Conservation (phyloP, 2,329 filamentous ascomycete genomes). For the Penicillium aurantiogriseum region DNA sequence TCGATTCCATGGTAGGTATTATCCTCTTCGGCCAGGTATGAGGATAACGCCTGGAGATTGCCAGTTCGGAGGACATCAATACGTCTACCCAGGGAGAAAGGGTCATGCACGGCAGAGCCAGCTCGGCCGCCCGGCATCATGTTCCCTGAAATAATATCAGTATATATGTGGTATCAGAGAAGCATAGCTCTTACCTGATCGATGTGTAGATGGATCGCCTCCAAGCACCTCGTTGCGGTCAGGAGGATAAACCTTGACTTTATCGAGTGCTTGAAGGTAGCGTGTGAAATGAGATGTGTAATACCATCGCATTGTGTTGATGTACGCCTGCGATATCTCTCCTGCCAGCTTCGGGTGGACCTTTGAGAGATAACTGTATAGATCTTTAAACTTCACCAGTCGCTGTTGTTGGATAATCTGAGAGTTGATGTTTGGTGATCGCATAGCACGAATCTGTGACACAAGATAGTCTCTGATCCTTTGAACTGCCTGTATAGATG, state of each 20-base stretch:
- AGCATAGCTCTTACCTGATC: constrained; percentile 46
- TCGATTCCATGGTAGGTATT: constrained; percentile 83
- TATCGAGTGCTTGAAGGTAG: constrained; percentile 79
- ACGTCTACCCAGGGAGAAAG: constrained; percentile 83
- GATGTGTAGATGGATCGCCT: constrained; percentile 69
- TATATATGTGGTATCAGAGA: not conserved
- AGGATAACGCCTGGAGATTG: constrained; percentile 74
- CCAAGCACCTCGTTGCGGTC: constrained; percentile 83
- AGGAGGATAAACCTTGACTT: constrained; percentile 76
- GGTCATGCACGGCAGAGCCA: constrained; percentile 62
- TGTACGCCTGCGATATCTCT: constrained; percentile 88
- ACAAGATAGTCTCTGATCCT: constrained; percentile 93
- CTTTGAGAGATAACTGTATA: constrained; percentile 79
- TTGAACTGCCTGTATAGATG: constrained; percentile 67
- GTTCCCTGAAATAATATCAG: constrained; percentile 29
- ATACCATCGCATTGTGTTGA: constrained; percentile 99
- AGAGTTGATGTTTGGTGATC: constrained; percentile 94
- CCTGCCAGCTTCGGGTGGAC: constrained; percentile 81
- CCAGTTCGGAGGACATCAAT: constrained; percentile 75
- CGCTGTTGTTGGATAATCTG: constrained; percentile 95
- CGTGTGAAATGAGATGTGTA: constrained; percentile 87
- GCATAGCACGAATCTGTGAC: constrained; percentile 86
- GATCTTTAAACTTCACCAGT: constrained; percentile 82
- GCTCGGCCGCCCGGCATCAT: constrained; percentile 42
- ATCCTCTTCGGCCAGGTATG: constrained; percentile 89